A percentile compares a stretch with the other conserved stretches of the same genome.
These are phyloP conservation scores for Pisolithus tinctorius DNA, from an alignment of 768 basidiomycete species.

Conservation along the genomic window DNA sequence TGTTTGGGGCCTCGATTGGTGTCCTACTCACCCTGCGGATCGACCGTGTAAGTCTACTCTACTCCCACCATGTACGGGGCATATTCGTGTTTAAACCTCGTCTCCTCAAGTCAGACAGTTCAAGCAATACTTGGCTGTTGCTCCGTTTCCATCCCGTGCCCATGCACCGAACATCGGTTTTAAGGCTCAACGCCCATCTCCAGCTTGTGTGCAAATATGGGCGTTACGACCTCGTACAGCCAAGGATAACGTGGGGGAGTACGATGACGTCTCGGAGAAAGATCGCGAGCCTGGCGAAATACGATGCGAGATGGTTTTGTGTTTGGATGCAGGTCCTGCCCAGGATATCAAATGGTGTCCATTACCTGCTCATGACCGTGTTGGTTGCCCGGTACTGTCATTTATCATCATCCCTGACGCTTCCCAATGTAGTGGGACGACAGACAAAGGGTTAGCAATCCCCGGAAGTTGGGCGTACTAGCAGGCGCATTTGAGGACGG, in stretches of 20 bases:
- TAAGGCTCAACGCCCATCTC: slow-evolving; percentile 45
- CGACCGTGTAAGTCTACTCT: slow-evolving; percentile 39
- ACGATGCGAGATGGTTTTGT: slow-evolving; percentile 80
- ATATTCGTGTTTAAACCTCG: neutral
- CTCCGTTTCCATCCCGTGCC: slow-evolving; percentile 58
- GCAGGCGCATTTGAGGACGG: slow-evolving; percentile 88
- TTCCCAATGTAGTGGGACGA: slow-evolving; percentile 15
- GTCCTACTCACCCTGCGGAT: slow-evolving; percentile 64
- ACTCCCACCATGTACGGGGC: neutral
- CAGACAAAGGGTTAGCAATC: slow-evolving; percentile 11
- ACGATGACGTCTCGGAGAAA: slow-evolving; percentile 17
- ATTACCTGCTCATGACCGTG: slow-evolving; percentile 66
- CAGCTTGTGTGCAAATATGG: slow-evolving; percentile 88
- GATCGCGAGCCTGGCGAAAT: slow-evolving; percentile 28
- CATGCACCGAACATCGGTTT: slow-evolving; percentile 64
- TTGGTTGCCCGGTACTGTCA: slow-evolving; percentile 18
- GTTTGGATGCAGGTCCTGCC: slow-evolving; percentile 73
- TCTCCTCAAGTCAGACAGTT: slow-evolving; percentile 38
- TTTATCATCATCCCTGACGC: neutral
- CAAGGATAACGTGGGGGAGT: slow-evolving; percentile 8
- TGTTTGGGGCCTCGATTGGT: slow-evolving; percentile 93
- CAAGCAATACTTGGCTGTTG: slow-evolving; percentile 81
- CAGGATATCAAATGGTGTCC: slow-evolving; percentile 92
- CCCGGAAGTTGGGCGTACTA: slow-evolving; percentile 71
- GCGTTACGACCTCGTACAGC: slow-evolving; percentile 29